phyloP scores from a whole-genome alignment of 2,329 filamentous ascomycete genomes.

The Fusarium scirpi region DNA sequence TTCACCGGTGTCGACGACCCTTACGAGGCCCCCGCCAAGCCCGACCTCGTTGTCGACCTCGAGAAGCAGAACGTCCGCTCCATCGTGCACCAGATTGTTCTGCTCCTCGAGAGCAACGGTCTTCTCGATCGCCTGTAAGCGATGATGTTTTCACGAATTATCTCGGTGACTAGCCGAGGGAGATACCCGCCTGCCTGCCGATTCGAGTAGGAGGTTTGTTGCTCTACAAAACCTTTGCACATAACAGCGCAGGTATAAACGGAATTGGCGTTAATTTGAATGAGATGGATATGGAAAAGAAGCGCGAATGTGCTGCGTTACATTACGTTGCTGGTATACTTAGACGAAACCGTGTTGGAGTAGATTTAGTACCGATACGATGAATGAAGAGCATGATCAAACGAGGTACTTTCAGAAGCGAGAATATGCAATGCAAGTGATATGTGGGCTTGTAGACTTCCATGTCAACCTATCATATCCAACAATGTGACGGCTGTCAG shows the following conservation, averaged over 20 bases:
- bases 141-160: slow-evolving; percentile 20
- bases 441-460: slow-evolving; percentile 16
- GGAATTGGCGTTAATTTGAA: slow-evolving; percentile 42
- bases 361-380: slow-evolving; percentile 37
- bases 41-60: slow-evolving; percentile 85
- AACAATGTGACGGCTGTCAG: slow-evolving; percentile 14
- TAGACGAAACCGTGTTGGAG: slow-evolving; percentile 35
- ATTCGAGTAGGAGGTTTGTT: slow-evolving; percentile 16
- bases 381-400: slow-evolving; percentile 31
- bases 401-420: slow-evolving; percentile 25
- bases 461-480: slow-evolving; percentile 24
- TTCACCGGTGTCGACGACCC: slow-evolving; percentile 99
- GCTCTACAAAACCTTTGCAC: slow-evolving; percentile 36
- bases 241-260: slow-evolving; percentile 31
- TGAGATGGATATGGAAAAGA: slow-evolving; percentile 28
- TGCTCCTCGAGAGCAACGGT: slow-evolving; percentile 90
- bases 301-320: slow-evolving; percentile 14
- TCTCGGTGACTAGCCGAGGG: slow-evolving; percentile 25
- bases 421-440: slow-evolving; percentile 35
- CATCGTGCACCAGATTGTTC: slow-evolving; percentile 95
- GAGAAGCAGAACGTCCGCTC: slow-evolving; percentile 90
- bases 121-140: slow-evolving; percentile 78
- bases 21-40: slow-evolving; percentile 86
- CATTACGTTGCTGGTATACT: slow-evolving; percentile 25
- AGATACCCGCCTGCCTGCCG: slow-evolving; percentile 34